Evolutionary conservation across 768 basidiomycete genomes (phyloP).

Genomic region (Trametes maxima): DNA sequence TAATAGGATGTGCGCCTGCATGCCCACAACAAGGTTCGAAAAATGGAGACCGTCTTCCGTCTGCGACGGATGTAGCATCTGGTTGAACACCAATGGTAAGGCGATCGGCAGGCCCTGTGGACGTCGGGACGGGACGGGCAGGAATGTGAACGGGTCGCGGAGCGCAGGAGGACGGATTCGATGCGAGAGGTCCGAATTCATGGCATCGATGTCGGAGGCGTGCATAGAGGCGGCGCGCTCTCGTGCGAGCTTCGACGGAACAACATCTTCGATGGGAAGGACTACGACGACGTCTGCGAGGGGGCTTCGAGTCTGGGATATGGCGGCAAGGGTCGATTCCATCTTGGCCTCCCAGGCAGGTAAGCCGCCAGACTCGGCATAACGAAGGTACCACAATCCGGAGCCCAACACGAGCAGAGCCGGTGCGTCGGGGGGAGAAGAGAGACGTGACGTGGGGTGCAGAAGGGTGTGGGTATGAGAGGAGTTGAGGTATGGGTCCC

Average conservation of each 20-base stretch:
- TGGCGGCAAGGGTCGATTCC: constrained; percentile 59
- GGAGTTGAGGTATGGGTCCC: constrained; percentile 89
- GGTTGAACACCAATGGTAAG: constrained; percentile 80
- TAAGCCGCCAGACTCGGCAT: constrained; percentile 76
- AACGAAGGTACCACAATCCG: constrained; percentile 88
- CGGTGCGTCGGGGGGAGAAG: constrained; percentile 37
- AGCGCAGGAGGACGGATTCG: constrained; percentile 47
- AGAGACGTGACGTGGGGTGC: constrained; percentile 10
- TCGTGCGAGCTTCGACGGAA: constrained; percentile 63
- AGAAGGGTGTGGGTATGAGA: constrained; percentile 55
- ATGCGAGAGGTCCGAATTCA: constrained; percentile 85
- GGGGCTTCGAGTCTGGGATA: constrained; percentile 40
- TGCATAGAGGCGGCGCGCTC: constrained; percentile 71
- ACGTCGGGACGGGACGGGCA: constrained; percentile 23
- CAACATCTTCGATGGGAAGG: constrained; percentile 74
- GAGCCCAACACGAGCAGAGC: constrained; percentile 81
- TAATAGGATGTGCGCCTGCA: constrained; percentile 77
- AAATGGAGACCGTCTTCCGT: constrained; percentile 90
- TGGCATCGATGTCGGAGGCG: constrained; percentile 80
- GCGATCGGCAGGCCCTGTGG: constrained; percentile 43
- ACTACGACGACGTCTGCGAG: constrained; percentile 76
- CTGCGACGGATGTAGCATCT: constrained; percentile 69
- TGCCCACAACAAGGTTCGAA: constrained; percentile 56
- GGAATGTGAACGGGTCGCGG: constrained; percentile 35
- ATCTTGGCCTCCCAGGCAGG: constrained; percentile 77